Percentiles rank a stretch among this genome's conserved stretches.
Evolutionary conservation across 352 stramenopile genomes (phyloP).

Genomic region (Phytophthora europaea): DNA sequence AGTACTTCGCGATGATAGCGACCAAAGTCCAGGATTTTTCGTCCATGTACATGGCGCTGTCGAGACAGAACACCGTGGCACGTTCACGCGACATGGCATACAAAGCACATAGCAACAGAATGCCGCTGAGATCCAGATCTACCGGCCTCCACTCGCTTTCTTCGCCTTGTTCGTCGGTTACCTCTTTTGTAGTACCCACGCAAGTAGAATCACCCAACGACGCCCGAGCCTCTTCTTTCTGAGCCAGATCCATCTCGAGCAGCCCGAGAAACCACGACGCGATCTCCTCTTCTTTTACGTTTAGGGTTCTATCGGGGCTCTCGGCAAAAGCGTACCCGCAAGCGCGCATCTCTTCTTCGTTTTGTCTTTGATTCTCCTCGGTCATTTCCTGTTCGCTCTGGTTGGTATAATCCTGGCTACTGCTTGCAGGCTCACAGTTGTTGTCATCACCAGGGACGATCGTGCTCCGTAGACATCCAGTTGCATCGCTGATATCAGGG

Average conservation of each 20-base stretch:
- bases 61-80: constrained; percentile 80
- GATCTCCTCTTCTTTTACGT: constrained; percentile 76
- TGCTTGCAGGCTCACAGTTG: neutral
- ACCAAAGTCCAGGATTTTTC: constrained; percentile 88
- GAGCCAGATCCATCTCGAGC: constrained; percentile 67
- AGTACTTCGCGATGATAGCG: constrained; percentile 87
- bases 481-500: constrained; percentile 34
- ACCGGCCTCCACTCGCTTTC: constrained; percentile 70
- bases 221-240: constrained; percentile 38
- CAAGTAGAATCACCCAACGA: constrained; percentile 18
- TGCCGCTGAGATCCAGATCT: constrained; percentile 77
- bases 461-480: neutral
- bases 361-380: constrained; percentile 27
- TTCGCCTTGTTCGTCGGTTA: constrained; percentile 37
- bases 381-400: constrained; percentile 38
- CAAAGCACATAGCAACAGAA: constrained; percentile 81
- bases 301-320: constrained; percentile 33
- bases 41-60: constrained; percentile 91
- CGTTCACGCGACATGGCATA: constrained; percentile 80
- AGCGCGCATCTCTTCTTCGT: constrained; percentile 31
- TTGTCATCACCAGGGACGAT: constrained; percentile 7
- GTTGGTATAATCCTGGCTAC: constrained; percentile 20
- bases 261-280: constrained; percentile 76
- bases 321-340: constrained; percentile 35
- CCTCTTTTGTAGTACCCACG: constrained; percentile 7